phyloP scores from a whole-genome alignment of 768 basidiomycete genomes.

The Harrya chromipes region DNA sequence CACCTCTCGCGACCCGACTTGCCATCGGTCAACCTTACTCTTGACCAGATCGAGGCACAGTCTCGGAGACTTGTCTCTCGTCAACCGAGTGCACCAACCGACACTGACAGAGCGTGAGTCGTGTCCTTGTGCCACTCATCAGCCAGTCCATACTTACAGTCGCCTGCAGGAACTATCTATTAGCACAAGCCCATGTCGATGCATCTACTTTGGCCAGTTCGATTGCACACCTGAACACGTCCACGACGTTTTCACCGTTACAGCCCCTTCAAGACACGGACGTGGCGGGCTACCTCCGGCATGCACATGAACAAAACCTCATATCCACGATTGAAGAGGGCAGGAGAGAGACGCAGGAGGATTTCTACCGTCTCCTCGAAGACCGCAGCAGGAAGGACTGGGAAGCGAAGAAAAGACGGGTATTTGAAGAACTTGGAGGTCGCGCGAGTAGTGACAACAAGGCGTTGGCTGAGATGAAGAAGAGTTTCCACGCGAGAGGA shows the following conservation, averaged over 20 bases:
- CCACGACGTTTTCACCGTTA: slow-evolving; percentile 83
- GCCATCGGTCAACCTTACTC: slow-evolving; percentile 82
- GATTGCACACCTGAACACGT: slow-evolving; percentile 79
- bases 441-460: slow-evolving; percentile 54
- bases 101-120: slow-evolving; percentile 72
- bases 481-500: slow-evolving; percentile 56
- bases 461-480: slow-evolving; percentile 58
- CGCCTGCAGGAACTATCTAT: slow-evolving; percentile 70
- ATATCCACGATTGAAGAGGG: slow-evolving; percentile 93
- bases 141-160: slow-evolving; percentile 6
- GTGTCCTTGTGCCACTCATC: slow-evolving; percentile 2
- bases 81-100: slow-evolving; percentile 59
- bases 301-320: slow-evolving; percentile 91
- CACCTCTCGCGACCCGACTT: slow-evolving; percentile 79
- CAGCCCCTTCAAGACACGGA: slow-evolving; percentile 94
- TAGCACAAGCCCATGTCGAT: slow-evolving; percentile 93
- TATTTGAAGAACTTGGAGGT: slow-evolving; percentile 87
- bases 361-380: slow-evolving; percentile 80
- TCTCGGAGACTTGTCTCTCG: slow-evolving; percentile 79
- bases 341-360: slow-evolving; percentile 76
- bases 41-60: slow-evolving; percentile 95
- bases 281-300: slow-evolving; percentile 90
- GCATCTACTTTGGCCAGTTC: slow-evolving; percentile 81
- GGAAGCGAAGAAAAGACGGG: slow-evolving; percentile 86
- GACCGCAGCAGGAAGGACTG: slow-evolving; percentile 75